Evolutionary conservation across 768 basidiomycete species (phyloP).

Genomic region (Cystofilobasidium capitatum): DNA sequence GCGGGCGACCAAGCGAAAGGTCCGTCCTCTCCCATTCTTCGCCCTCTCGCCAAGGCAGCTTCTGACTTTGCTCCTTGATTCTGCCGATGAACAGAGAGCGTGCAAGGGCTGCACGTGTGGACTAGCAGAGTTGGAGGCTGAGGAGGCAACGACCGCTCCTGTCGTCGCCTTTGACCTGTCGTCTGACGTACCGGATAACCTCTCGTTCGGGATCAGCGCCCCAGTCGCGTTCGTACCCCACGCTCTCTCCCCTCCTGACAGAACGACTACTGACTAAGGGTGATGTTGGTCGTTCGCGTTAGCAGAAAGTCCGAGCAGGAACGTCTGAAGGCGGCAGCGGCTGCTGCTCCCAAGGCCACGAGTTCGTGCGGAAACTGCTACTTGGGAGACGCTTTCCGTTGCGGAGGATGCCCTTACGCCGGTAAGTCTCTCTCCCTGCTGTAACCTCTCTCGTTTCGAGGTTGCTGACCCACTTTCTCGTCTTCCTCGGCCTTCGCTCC

Average conservation of each 20-base stretch:
- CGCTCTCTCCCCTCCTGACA: not conserved
- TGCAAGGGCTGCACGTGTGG: slow-evolving; percentile 97
- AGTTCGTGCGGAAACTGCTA: slow-evolving; percentile 97
- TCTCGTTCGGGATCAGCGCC: slow-evolving; percentile 15
- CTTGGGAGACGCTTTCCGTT: slow-evolving; percentile 94
- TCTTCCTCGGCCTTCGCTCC: not conserved
- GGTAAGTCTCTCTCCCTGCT: slow-evolving; percentile 53
- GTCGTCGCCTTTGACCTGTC: slow-evolving; percentile 56
- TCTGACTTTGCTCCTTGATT: not conserved
- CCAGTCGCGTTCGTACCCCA: slow-evolving; percentile 10
- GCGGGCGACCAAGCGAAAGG: slow-evolving; percentile 32
- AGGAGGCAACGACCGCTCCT: slow-evolving; percentile 46
- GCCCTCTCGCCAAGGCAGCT: not conserved
- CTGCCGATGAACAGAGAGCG: slow-evolving; percentile 43
- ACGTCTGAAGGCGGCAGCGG: slow-evolving; percentile 23
- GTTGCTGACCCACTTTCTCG: slow-evolving; percentile 7
- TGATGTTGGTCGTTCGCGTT: not conserved
- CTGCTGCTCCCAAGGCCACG: slow-evolving; percentile 50
- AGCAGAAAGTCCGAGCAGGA: slow-evolving; percentile 15
- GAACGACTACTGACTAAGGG: not conserved
- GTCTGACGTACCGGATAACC: slow-evolving; percentile 39
- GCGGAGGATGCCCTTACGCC: slow-evolving; percentile 87
- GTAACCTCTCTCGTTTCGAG: not conserved
- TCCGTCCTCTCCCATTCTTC: slow-evolving; percentile 33
- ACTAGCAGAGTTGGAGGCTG: slow-evolving; percentile 82